Evolutionary conservation across 139 green algal species (phyloP), one percentile per base, ranked within the genome.

Genomic region (Closterium sp.): DNA sequence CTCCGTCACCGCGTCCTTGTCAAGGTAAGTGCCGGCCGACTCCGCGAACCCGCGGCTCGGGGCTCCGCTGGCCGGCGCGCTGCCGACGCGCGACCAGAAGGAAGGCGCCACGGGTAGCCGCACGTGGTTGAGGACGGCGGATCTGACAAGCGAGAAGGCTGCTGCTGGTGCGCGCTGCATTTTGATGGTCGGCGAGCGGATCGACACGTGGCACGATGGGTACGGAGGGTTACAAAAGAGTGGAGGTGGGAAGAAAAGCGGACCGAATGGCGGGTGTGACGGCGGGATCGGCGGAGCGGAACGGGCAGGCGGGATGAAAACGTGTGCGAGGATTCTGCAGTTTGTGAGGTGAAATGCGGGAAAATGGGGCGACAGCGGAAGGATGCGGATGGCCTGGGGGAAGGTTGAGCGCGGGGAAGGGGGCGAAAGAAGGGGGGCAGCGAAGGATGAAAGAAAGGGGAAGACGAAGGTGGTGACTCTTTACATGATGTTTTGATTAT

Each of bases 1-100:
- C 38, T 99, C 96, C 31, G 97, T 98, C 22, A 99, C 98, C 34
- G 97, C 93, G 34, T 96, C 92, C 93, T 98, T 99, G 93, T 99
- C 97, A 62, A 99, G 93, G 90, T 98, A 99, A 13, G 95, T 96
- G 70, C 94, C 94, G 13, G 90, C 90, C 62, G 85, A 88, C 45
- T 92, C 90, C 32, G 90, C 90, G 27, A 92, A 88, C 38, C 27
- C 79, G 89, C 89, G 89, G 29, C 32, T 28, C 34, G 13, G 31
- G 10, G n/a, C 29, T 21, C 88, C 88, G 31, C 31, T 17, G 31
- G 86, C 17, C 31, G 31, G 31, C 31, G 86, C 31, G 30, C 29
- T 31, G 11, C n/a, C 38, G 27, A 29, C 11, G 30, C 38, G 29
- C 24, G 62, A 62, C 28, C 38, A 31, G 29, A 90, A 28, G n/a